Evolutionary conservation across 2,329 filamentous ascomycete genomes (phyloP).

Genomic region (Thelonectria discophora): DNA sequence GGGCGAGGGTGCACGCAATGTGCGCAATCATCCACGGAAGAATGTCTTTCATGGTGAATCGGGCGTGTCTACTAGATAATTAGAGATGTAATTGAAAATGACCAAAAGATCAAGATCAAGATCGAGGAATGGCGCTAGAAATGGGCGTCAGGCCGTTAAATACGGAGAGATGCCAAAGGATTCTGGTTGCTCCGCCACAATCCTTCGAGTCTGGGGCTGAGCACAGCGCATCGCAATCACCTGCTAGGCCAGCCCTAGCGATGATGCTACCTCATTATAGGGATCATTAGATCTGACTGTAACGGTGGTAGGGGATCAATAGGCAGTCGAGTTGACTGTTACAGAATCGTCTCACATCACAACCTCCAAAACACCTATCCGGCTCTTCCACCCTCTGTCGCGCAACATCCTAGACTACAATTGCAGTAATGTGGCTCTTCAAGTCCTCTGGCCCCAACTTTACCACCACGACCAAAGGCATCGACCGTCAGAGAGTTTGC

Average conservation of each 20-base stretch:
- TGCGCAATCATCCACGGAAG: neutral
- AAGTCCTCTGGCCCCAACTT: neutral
- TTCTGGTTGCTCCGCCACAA: neutral
- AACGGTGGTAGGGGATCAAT: too few species aligned
- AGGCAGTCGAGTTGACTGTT: neutral
- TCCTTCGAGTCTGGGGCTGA: neutral
- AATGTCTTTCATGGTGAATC: neutral
- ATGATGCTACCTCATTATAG: too few species aligned
- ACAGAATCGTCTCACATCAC: neutral
- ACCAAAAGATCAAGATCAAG: neutral
- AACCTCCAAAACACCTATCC: too few species aligned
- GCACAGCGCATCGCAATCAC: neutral
- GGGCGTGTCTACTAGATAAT: neutral
- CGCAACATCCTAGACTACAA: neutral
- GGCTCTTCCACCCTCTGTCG: neutral
- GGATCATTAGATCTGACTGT: neutral
- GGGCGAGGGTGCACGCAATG: neutral
- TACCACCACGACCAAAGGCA: neutral
- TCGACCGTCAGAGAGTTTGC: conserved; percentile 6
- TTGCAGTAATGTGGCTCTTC: conserved; percentile 3
- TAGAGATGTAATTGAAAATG: neutral
- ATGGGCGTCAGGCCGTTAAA: neutral
- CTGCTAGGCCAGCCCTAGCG: too few species aligned
- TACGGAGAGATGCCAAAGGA: neutral
- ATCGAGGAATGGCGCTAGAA: neutral